Evolutionary conservation across 176 grass and related monocot genomes (phyloP), one percentile per base, ranked within the genome.

Genomic region (Typha latifolia): DNA sequence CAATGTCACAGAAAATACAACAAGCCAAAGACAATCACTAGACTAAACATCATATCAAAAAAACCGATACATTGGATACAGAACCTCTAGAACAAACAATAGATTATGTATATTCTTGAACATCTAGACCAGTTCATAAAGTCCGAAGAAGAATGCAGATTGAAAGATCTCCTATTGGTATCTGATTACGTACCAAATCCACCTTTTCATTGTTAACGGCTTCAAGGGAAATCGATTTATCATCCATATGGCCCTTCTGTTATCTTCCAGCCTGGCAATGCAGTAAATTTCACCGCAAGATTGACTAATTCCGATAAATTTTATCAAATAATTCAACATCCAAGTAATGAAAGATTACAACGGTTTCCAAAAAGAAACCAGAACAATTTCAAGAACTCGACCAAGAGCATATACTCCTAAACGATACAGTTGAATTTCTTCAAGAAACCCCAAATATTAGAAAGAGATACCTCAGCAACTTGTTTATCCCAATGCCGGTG

Each of bases 161-260:
- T 32, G 29, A 64, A n/a, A 32, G 14, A 16, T 32, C 62, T 1
- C 14, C 0, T 65, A n/a, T 32, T 16, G 26, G 24, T 65, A 15
- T 19, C 32, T n/a, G 21, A n/a, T 14, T 16, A 20, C 47, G 16
- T 67, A 86, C 79, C 84, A 86, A 75, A 62, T 86, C 79, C 48
- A 86, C 79, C 62, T 75, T 86, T 71, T 86, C 84, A 53, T 82
- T 74, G 75, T 50, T 82, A 72, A 82, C 66, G 51, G 68, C 77
- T 61, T 85, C 83, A 74, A 85, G 67, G 48, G 49, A 71, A 26
- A 65, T 62, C 26, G 43, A 59, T 22, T 63, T 66, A 22, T 43
- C 15, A 49, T 77, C 77, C 63, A 72, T 76, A 13, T 9, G 19
- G 26, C 1, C 14, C 62, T 24, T 65, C 31, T 9, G 62, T 31